Base-by-base conservation (phyloP, 2,329 filamentous ascomycete genomes). In the Penicillium sumatraense region DNA sequence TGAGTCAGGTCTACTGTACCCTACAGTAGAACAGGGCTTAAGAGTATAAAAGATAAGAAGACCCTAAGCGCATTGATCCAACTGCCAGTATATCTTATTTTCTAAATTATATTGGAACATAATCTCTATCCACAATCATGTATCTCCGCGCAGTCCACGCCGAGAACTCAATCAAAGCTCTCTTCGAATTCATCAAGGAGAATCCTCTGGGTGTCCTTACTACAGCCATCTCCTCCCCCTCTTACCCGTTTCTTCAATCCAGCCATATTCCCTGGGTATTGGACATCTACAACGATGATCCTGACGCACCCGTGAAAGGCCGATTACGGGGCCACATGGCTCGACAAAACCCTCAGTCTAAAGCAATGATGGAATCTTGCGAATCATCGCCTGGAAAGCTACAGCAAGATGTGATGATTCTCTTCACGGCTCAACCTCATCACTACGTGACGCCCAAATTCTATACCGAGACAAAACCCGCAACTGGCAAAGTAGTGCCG, bases 401-500 rank as follows among this genome's bases (percentile, higher is more conserved):
- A 2, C 45, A 67, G 5, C 67, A 84, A 29, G 86, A 89, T 52
- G 84, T 89, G 1, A 70, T 86, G 36, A 75, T 89, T 2, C 74
- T 89, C 10, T 89, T 90, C 76, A 88, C 78, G 31, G 78, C 77
- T 0, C 75, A 80, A 0, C 68, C 77, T 1, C 81, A 89, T 35
- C 84, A 87, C 71, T 90, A 89, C 61, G 81, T 89, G 9, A 88
- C 86, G 0, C 85, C 87, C 0, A 86, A 87, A 58, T 89, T 88
- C 71, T 89, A 89, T 73, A 78, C 74, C 16, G 79, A 85, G 59
- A 89, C 86, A 1, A 89, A 89, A 67, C 87, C 86, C 0, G 67
- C 64, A 0, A 86, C 81, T 0, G 71, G 81, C 21, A 89, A 89
- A 63, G 86, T 88, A 0, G 86, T 88, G 5, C 86, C 86, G 1